A percentile compares a stretch with the other conserved stretches of the same genome.
phyloP scores from a whole-genome alignment of 208 protist species.

The Crithidia mellificae region DNA sequence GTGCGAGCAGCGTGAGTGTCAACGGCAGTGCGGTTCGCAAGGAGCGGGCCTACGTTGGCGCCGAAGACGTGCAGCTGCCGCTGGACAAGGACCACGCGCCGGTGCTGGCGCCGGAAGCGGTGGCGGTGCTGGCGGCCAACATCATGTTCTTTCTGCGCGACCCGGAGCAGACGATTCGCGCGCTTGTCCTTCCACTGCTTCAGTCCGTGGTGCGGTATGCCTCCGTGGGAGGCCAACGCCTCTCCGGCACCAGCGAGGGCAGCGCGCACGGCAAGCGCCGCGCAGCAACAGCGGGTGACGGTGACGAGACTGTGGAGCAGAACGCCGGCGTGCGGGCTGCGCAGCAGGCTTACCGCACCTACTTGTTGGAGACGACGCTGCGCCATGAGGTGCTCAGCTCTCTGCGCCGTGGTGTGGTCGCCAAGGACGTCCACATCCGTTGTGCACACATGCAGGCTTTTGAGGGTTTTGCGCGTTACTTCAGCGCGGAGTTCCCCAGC shows the following conservation, averaged over 20 bases:
- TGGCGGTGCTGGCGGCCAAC: slow-evolving; percentile 65
- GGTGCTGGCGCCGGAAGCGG: slow-evolving; percentile 61
- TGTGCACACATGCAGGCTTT: slow-evolving; percentile 76
- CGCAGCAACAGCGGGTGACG: neutral
- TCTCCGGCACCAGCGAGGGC: slow-evolving; percentile 1
- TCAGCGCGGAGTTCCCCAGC: slow-evolving; percentile 59
- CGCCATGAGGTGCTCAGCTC: slow-evolving; percentile 73
- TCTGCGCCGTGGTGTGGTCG: slow-evolving; percentile 78
- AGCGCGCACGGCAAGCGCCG: slow-evolving; percentile 10
- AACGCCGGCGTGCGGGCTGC: neutral
- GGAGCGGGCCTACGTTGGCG: slow-evolving; percentile 71
- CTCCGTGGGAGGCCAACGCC: slow-evolving; percentile 22
- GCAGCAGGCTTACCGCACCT: slow-evolving; percentile 21
- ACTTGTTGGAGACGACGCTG: slow-evolving; percentile 72
- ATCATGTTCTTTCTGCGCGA: slow-evolving; percentile 87
- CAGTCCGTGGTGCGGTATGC: slow-evolving; percentile 83
- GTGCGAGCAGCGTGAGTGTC: neutral
- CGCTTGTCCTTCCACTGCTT: slow-evolving; percentile 63
- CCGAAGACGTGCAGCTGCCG: slow-evolving; percentile 62
- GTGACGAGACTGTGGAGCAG: neutral
- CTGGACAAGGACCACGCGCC: slow-evolving; percentile 47
- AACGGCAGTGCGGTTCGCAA: slow-evolving; percentile 33
- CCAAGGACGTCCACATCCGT: slow-evolving; percentile 77
- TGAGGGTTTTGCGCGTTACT: slow-evolving; percentile 67
- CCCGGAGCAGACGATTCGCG: slow-evolving; percentile 75